Evolutionary conservation across 179 eudicot species (phyloP).

Genomic region (Nepenthes alata): DNA sequence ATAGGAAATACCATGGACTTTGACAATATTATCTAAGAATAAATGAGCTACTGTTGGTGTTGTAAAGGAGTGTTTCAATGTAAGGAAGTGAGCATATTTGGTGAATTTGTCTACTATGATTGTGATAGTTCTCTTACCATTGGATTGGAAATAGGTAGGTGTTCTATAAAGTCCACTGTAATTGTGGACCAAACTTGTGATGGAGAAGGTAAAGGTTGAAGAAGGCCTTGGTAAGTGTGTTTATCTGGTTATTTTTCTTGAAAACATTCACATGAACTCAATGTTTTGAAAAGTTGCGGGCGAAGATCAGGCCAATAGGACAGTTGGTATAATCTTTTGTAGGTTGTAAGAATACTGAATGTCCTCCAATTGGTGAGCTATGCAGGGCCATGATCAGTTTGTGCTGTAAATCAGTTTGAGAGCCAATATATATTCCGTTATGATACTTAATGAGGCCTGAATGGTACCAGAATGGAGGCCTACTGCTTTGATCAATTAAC

Average conservation of each 20-base stretch:
- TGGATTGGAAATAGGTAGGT: not conserved
- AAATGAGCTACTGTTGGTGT: constrained; percentile 3
- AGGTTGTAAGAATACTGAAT: not conserved
- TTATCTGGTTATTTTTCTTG: not conserved
- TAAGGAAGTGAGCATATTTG: constrained; percentile 1
- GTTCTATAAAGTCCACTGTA: constrained; percentile 7
- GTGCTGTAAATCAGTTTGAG: too few species aligned
- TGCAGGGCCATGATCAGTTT: not conserved
- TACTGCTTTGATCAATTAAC: too few species aligned
- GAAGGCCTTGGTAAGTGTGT: not conserved
- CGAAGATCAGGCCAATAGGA: constrained; percentile 1
- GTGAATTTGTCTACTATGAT: constrained; percentile 5
- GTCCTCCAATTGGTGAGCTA: not conserved
- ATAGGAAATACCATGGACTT: constrained; percentile 5
- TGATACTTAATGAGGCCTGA: too few species aligned
- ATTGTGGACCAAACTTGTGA: not conserved
- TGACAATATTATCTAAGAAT: not conserved
- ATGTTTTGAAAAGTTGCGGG: not conserved
- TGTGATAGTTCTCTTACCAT: not conserved
- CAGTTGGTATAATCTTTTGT: not conserved
- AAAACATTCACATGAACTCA: not conserved
- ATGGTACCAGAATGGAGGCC: too few species aligned
- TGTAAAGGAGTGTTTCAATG: not conserved
- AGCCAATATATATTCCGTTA: too few species aligned
- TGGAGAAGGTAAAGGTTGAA: constrained; percentile 4